Evolutionary conservation across 306 rosid species (phyloP), one percentile per base, ranked within the genome.

Genomic region (Ziziphus jujuba): DNA sequence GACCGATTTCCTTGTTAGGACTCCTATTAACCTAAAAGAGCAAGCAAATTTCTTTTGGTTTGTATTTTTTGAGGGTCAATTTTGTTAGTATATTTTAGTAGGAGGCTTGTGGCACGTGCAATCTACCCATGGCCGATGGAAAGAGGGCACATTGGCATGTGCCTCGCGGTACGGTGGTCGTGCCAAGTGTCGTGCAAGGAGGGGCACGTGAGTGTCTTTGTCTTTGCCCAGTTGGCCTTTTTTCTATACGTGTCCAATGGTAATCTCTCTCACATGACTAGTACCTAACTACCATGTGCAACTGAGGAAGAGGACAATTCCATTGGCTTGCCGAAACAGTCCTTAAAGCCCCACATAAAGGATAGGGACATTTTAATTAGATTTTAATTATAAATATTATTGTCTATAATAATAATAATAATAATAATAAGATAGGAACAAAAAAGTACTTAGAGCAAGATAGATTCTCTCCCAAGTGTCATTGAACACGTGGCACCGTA

Each of bases 211-310:
- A 21, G 69, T 33, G 45, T 19, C 79, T 60, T 73, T n/a, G 65
- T 43, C 66, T 36, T 66, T 48, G 28, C 9, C 56, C 60, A 38
- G 17, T 50, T 62, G 71, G 76, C 56, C 6, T 12, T 51, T n/a
- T 44, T 22, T 2, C 35, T 28, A 24, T 78, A 81, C 83, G 85
- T 69, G 84, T 51, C 59, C 13, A 14, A 13, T 7, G 9, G 0
- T 0, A 34, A 20, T 75, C 56, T 68, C 23, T 76, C 67, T 63
- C 77, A 67, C 71, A 72, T 81, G 82, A 77, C 66, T 25, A 17
- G 11, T 45, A 73, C 93, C 88, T 25, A 78, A 75, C 63, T 20
- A 9, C 84, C 95, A 90, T 80, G 91, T 89, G 91, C 84, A 45
- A 33, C 9, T 52, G 54, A 83, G 2, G 55, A 60, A 70, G 25